Evolutionary conservation across 441 rosid species (phyloP).

Genomic region (Pelargonium citronellum): DNA sequence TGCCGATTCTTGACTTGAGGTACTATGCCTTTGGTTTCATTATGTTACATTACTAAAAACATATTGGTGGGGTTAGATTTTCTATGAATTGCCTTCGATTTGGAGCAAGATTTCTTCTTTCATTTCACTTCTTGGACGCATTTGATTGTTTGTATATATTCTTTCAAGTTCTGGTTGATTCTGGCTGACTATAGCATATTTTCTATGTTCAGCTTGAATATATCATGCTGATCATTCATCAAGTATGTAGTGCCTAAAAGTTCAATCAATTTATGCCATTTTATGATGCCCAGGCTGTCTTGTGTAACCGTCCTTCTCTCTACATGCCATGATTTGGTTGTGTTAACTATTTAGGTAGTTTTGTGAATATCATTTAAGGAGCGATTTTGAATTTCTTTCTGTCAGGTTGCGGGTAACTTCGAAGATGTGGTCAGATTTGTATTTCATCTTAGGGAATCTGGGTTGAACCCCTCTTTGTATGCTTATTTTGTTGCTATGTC

Average conservation of each 20-base stretch:
- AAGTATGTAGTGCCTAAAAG: not conserved
- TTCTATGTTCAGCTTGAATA: too few species aligned
- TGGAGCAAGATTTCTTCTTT: not conserved
- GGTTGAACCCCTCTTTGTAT: conserved; percentile 71
- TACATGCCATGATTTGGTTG: not conserved
- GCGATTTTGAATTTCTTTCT: conserved; percentile 19
- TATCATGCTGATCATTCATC: not conserved
- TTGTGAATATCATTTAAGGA: not conserved
- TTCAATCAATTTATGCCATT: not conserved
- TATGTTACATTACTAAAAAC: not conserved
- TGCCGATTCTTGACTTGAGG: not conserved
- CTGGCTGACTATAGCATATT: not conserved
- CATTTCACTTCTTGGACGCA: not conserved
- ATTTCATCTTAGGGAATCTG: conserved; percentile 52
- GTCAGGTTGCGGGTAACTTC: conserved; percentile 75
- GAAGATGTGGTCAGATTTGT: conserved; percentile 60
- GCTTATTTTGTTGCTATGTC: conserved; percentile 84
- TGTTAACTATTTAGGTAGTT: not conserved
- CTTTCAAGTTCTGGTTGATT: not conserved
- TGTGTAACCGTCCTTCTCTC: too few species aligned
- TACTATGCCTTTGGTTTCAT: not conserved
- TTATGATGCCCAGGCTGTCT: too few species aligned
- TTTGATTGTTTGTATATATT: not conserved
- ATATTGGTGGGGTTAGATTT: not conserved
- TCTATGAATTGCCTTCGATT: not conserved